Evolutionary conservation across 208 protist genomes (phyloP).

Genomic region (Leishmania guyanensis): DNA sequence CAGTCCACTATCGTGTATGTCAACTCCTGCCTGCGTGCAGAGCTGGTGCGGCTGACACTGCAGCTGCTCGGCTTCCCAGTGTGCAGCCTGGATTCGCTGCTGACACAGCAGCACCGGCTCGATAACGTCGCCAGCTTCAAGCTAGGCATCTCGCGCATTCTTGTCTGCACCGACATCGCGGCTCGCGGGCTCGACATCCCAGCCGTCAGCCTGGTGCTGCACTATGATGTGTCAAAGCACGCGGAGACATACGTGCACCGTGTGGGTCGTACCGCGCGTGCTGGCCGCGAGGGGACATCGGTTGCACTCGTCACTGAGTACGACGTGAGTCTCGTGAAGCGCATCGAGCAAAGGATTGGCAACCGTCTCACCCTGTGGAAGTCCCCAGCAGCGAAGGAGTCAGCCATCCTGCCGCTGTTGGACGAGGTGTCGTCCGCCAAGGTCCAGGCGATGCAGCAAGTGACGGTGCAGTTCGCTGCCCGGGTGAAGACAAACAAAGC

Average conservation of each 20-base stretch:
- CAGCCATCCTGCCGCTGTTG: conserved; percentile 59
- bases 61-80: conserved; percentile 96
- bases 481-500: conserved; percentile 65
- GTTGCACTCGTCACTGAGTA: conserved; percentile 84
- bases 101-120: conserved; percentile 96
- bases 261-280: conserved; percentile 97
- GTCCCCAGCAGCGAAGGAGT: conserved; percentile 52
- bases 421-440: conserved; percentile 86
- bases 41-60: conserved; percentile 85
- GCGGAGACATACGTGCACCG: conserved; percentile 98
- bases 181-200: conserved; percentile 98
- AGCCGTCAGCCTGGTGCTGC: conserved; percentile 95
- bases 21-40: conserved; percentile 82
- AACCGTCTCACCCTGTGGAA: conserved; percentile 52
- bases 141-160: conserved; percentile 84
- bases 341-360: conserved; percentile 58
- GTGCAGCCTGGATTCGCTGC: conserved; percentile 96
- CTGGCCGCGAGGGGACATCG: conserved; percentile 63
- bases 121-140: conserved; percentile 98
- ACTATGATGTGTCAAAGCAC: conserved; percentile 97
- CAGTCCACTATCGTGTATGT: conserved; percentile 88
- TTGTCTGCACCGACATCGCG: conserved; percentile 93
- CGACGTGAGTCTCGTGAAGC: conserved; percentile 74
- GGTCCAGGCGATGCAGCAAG: conserved; percentile 79
- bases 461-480: conserved; percentile 74